Conservation (phyloP, 2,329 filamentous ascomycete species). For the Fusarium musae region DNA sequence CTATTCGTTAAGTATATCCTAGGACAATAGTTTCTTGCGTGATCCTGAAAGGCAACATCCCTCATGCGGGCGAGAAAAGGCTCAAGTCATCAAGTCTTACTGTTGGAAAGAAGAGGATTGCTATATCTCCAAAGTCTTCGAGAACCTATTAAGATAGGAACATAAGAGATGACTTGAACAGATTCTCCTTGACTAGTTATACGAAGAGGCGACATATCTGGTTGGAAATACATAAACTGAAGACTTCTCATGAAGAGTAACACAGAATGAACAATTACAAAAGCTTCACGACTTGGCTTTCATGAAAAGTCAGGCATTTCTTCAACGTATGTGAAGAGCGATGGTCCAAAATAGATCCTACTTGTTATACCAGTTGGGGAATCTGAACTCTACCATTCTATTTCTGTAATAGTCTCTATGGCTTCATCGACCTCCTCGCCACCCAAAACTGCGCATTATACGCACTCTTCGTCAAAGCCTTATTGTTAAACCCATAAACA, state of each 20-base stretch:
- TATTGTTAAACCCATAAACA: slow-evolving; percentile 63
- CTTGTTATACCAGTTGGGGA: too few species aligned
- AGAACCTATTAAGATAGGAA: rapidly evolving
- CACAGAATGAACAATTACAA: rapidly evolving
- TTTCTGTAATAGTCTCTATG: neutral
- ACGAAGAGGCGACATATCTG: rapidly evolving
- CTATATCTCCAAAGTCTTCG: rapidly evolving
- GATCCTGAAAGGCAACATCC: neutral
- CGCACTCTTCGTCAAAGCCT: slow-evolving; percentile 61
- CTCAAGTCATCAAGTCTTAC: rapidly evolving
- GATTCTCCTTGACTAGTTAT: too few species aligned
- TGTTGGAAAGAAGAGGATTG: rapidly evolving
- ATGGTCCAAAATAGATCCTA: too few species aligned
- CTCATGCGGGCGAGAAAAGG: rapidly evolving
- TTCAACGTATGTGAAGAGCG: too few species aligned
- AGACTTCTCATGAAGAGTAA: neutral
- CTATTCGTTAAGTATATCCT: too few species aligned
- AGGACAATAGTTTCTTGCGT: rapidly evolving
- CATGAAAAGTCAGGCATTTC: too few species aligned
- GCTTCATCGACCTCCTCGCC: slow-evolving; percentile 45
- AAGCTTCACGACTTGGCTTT: too few species aligned
- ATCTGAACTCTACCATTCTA: rapidly evolving
- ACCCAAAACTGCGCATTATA: slow-evolving; percentile 68
- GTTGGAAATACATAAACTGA: rapidly evolving
- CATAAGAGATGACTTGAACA: neutral